Evolutionary conservation across 106 monocot genomes (phyloP).

Genomic region (Allium cepa): DNA sequence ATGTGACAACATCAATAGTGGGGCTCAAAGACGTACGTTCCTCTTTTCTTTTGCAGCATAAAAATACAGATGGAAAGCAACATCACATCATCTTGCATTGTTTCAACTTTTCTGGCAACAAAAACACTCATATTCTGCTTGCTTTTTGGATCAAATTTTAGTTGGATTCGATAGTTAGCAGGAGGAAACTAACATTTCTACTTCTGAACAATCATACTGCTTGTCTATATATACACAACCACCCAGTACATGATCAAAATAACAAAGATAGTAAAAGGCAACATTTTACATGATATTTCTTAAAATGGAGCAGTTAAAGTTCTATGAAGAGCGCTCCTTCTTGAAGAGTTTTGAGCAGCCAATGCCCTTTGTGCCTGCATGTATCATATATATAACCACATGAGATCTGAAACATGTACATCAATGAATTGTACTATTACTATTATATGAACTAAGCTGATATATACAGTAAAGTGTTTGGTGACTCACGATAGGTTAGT

Average conservation of each 20-base stretch:
- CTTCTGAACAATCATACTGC: slow-evolving; percentile 3
- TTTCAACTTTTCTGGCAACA: neutral
- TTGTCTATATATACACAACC: neutral
- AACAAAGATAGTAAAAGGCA: neutral
- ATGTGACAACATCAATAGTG: too few relatives aligned
- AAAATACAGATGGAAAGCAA: too few relatives aligned
- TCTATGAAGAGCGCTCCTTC: slow-evolving; percentile 30
- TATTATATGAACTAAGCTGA: neutral
- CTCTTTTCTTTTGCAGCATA: too few relatives aligned
- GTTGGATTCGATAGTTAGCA: neutral
- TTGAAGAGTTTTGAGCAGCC: slow-evolving; percentile 40
- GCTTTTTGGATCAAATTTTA: neutral
- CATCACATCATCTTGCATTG: neutral
- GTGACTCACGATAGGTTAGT: too few relatives aligned
- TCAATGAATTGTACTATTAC: neutral
- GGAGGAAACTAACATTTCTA: neutral
- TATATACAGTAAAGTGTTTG: too few relatives aligned
- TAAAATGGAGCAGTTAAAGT: slow-evolving; percentile 48
- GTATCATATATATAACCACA: neutral
- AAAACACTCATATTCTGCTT: neutral
- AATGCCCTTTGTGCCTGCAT: slow-evolving; percentile 34
- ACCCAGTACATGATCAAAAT: neutral
- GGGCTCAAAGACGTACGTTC: too few relatives aligned
- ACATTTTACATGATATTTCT: slow-evolving; percentile 4
- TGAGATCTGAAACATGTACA: neutral